phyloP scores from a whole-genome alignment of 352 stramenopile species.

The Elongisporangium anandrum region DNA sequence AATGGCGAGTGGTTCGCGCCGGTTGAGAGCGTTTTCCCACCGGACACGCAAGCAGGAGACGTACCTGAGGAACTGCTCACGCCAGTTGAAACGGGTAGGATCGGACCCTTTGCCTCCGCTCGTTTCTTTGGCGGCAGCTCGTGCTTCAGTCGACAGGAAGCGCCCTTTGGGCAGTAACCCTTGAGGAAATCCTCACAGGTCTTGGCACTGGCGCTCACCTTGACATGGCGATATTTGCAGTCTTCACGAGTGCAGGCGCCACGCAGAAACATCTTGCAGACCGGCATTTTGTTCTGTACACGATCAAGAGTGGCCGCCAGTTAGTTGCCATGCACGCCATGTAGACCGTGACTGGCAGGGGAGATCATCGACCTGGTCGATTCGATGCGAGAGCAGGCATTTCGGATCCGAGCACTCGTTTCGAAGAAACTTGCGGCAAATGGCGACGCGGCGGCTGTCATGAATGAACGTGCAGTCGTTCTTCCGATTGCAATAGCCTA shows the following conservation, averaged over 20 bases:
- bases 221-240: slow-evolving; percentile 80
- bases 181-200: slow-evolving; percentile 60
- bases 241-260: slow-evolving; percentile 65
- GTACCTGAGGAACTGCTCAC: slow-evolving; percentile 6
- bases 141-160: slow-evolving; percentile 51
- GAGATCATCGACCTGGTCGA: slow-evolving; percentile 65
- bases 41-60: slow-evolving; percentile 9
- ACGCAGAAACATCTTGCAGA: slow-evolving; percentile 76
- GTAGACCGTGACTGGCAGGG: neutral
- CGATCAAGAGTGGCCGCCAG: slow-evolving; percentile 5
- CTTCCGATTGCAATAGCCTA: slow-evolving; percentile 82
- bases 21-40: neutral
- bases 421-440: slow-evolving; percentile 74
- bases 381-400: slow-evolving; percentile 62
- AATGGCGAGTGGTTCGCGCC: neutral
- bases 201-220: slow-evolving; percentile 62
- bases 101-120: neutral
- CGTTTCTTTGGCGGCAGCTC: slow-evolving; percentile 40
- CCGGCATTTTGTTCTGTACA: slow-evolving; percentile 74
- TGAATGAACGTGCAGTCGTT: slow-evolving; percentile 79
- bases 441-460: slow-evolving; percentile 75
- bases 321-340: neutral
- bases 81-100: slow-evolving; percentile 1
- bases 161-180: slow-evolving; percentile 63
- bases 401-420: slow-evolving; percentile 54